Percentiles rank a stretch among this genome's conserved stretches.
Evolutionary conservation across 805 yeast species (phyloP).

Genomic region (Metschnikowia reukaufii): DNA sequence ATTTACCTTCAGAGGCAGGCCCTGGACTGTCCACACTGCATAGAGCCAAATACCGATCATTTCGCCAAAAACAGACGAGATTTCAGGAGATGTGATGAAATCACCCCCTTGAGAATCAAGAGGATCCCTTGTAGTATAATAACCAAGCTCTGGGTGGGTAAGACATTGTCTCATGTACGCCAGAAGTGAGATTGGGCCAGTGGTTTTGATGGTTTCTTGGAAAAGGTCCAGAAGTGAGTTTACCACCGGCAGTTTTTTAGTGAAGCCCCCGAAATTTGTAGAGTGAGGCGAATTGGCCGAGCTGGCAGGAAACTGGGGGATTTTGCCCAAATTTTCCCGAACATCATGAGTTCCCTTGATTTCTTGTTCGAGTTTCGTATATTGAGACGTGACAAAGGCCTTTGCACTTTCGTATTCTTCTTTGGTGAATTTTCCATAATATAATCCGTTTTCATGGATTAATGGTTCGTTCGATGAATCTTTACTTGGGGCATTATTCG

Average conservation of each 20-base stretch:
- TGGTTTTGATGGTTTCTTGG: conserved; percentile 53
- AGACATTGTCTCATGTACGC: conserved; percentile 80
- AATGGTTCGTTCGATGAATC: conserved; percentile 11
- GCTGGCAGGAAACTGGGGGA: conserved; percentile 37
- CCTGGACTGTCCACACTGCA: conserved; percentile 57
- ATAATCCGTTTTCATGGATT: conserved; percentile 29
- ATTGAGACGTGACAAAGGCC: conserved; percentile 31
- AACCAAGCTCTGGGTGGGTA: conserved; percentile 74
- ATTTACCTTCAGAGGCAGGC: conserved; percentile 48
- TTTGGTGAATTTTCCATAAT: conserved; percentile 36
- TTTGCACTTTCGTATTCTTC: conserved; percentile 42
- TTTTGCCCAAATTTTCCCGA: conserved; percentile 36
- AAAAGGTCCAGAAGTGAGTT: conserved; percentile 31
- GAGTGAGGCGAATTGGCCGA: conserved; percentile 24
- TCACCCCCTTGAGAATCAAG: conserved; percentile 63
- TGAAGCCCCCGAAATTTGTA: background rate
- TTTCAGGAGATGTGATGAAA: conserved; percentile 83
- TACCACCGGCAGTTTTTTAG: conserved; percentile 1
- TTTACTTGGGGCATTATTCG: background rate
- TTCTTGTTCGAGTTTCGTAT: conserved; percentile 30
- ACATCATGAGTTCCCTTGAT: conserved; percentile 39
- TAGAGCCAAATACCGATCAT: conserved; percentile 74
- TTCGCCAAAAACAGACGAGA: conserved; percentile 85
- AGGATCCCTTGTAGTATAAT: conserved; percentile 77
- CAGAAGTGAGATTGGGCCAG: conserved; percentile 76